Evolutionary conservation across 2,329 filamentous ascomycete species (phyloP).

Genomic region (Aspergillus tubingensis): DNA sequence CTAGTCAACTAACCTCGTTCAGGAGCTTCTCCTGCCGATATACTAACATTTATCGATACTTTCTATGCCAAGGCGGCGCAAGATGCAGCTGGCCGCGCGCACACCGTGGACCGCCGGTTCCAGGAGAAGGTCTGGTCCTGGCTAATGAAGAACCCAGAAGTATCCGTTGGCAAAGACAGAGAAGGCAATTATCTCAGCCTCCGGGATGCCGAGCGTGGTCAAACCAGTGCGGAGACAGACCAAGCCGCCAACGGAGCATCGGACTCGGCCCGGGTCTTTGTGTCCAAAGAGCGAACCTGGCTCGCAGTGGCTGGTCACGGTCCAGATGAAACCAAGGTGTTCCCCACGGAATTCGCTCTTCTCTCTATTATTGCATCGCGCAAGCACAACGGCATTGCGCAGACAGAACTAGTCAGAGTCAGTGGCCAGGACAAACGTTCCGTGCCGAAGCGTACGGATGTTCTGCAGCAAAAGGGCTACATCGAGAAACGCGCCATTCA

Average conservation of each 20-base stretch:
- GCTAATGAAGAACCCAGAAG: conserved; percentile 58
- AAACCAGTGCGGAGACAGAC: conserved; percentile 3
- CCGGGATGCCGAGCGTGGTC: conserved; percentile 39
- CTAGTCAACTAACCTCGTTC: not conserved
- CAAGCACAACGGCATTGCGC: conserved; percentile 57
- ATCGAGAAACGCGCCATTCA: conserved; percentile 59
- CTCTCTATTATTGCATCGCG: conserved; percentile 61
- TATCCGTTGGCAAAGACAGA: conserved; percentile 51
- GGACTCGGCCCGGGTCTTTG: conserved; percentile 44
- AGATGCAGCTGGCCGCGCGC: conserved; percentile 22
- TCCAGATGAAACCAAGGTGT: conserved; percentile 56
- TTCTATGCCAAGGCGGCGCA: conserved; percentile 37
- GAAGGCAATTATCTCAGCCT: conserved; percentile 45
- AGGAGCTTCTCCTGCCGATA: conserved; percentile 41
- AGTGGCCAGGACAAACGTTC: conserved; percentile 67
- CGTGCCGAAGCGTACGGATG: conserved; percentile 62
- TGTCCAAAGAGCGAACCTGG: conserved; percentile 61
- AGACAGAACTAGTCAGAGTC: conserved; percentile 56
- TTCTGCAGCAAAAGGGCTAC: conserved; percentile 59
- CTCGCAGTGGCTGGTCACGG: conserved; percentile 61
- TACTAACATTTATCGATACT: conserved; percentile 36
- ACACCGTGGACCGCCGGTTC: conserved; percentile 52
- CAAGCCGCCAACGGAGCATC: not conserved
- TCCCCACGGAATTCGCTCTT: conserved; percentile 57
- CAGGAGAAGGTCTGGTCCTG: conserved; percentile 59